These are phyloP conservation scores for Trypanosoma scelopori DNA, from an alignment of 208 protist genomes.

Conservation along the genomic window DNA sequence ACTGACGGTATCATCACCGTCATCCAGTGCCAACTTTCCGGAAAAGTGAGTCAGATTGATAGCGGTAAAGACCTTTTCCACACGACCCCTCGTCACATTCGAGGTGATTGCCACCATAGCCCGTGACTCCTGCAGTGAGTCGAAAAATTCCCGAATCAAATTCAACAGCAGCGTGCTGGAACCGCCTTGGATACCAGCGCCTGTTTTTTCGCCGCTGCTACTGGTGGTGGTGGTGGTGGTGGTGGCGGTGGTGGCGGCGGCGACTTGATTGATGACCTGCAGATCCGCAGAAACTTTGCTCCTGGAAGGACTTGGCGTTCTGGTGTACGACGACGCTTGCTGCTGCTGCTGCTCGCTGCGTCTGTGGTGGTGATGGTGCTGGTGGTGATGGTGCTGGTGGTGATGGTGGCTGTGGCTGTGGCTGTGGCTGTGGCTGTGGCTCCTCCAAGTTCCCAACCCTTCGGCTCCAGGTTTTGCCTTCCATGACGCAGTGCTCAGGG, in stretches of 20 bases:
- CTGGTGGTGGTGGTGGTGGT: too few species aligned
- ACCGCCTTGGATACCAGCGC: constrained; percentile 17
- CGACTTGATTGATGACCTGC: background rate
- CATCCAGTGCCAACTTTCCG: constrained; percentile 23
- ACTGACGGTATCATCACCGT: constrained; percentile 25
- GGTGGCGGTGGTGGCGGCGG: too few species aligned
- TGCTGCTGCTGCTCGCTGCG: background rate
- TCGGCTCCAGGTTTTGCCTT: constrained; percentile 16
- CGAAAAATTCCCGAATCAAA: constrained; percentile 60
- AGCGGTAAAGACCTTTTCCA: constrained; percentile 55
- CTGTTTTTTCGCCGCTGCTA: constrained; percentile 1
- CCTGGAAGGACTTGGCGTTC: background rate
- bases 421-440: constrained; percentile 9
- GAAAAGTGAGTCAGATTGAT: constrained; percentile 62
- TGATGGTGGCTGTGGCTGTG: too few species aligned
- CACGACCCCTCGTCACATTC: constrained; percentile 56
- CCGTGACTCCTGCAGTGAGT: constrained; percentile 49
- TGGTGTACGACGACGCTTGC: background rate
- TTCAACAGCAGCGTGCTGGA: constrained; percentile 39
- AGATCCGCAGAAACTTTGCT: background rate
- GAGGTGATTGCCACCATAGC: constrained; percentile 61
- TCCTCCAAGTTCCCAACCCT: constrained; percentile 12
- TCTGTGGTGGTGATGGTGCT: too few species aligned
- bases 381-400: too few species aligned
- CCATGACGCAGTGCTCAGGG: constrained; percentile 7